These are phyloP conservation scores for Didymella sp. DNA, from an alignment of 2,329 filamentous ascomycete species.

Conservation along the genomic window DNA sequence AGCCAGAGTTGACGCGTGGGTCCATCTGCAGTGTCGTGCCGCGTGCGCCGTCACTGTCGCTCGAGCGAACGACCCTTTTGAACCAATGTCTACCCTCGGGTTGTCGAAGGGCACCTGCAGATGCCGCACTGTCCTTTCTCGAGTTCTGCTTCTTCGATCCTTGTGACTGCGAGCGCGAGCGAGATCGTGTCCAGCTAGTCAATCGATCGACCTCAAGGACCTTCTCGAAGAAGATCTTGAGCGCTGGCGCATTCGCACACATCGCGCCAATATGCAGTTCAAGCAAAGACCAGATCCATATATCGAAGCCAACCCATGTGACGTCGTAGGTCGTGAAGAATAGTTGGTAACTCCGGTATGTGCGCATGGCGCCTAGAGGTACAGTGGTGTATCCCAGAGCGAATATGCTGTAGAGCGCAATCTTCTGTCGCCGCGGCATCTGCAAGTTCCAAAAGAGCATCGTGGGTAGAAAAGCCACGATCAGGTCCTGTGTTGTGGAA, in stretches of 20 bases:
- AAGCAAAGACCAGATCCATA: constrained; percentile 25
- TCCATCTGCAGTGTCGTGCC: neutral
- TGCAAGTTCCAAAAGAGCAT: constrained; percentile 36
- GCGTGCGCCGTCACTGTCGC: neutral
- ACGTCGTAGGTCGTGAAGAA: constrained; percentile 38
- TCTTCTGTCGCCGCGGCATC: constrained; percentile 32
- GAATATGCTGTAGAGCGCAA: constrained; percentile 32
- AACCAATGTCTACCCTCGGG: neutral
- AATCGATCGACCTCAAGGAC: constrained; percentile 12
- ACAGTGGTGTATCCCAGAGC: constrained; percentile 30
- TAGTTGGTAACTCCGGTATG: constrained; percentile 24
- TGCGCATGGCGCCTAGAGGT: constrained; percentile 24
- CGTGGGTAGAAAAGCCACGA: constrained; percentile 31
- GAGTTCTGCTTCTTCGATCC: constrained; percentile 1
- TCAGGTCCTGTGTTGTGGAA: constrained; percentile 29
- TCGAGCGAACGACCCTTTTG: neutral
- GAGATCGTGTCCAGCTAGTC: constrained; percentile 1
- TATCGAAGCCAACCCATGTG: constrained; percentile 29
- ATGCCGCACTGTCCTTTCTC: neutral
- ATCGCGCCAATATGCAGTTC: constrained; percentile 35
- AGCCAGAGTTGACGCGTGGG: neutral
- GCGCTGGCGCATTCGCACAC: constrained; percentile 34
- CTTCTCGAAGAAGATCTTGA: constrained; percentile 32
- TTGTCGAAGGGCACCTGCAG: neutral
- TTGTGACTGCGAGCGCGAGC: neutral